phyloP scores from a whole-genome alignment of 768 basidiomycete species.

The Kwoniella botswanensis region DNA sequence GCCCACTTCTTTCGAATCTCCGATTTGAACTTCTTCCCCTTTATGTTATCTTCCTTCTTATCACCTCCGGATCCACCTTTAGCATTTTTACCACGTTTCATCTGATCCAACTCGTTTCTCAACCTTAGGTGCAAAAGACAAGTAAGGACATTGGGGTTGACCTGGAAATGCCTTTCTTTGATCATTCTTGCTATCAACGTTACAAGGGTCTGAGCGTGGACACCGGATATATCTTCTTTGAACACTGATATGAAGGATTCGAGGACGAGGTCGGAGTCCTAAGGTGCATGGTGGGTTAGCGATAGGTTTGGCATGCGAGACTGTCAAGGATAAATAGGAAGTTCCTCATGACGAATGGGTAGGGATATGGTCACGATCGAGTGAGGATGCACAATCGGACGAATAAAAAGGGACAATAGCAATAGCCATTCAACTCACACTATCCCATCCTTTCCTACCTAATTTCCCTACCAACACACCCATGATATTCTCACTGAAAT shows the following conservation, averaged over 20 bases:
- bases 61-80: slow-evolving; percentile 18
- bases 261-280: slow-evolving; percentile 87
- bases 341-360: neutral
- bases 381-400: neutral
- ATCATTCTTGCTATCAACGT: slow-evolving; percentile 93
- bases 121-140: slow-evolving; percentile 84
- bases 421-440: slow-evolving; percentile 63
- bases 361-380: neutral
- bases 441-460: slow-evolving; percentile 86
- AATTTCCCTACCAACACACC: slow-evolving; percentile 79
- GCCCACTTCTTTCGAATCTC: slow-evolving; percentile 68
- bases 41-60: slow-evolving; percentile 61
- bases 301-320: neutral
- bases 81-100: slow-evolving; percentile 65
- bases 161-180: slow-evolving; percentile 86
- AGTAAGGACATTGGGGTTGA: slow-evolving; percentile 85
- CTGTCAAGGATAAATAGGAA: neutral
- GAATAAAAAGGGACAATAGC: neutral
- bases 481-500: slow-evolving; percentile 92
- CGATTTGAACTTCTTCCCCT: slow-evolving; percentile 61
- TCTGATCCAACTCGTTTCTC: slow-evolving; percentile 75
- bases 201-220: slow-evolving; percentile 82
- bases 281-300: slow-evolving; percentile 9
- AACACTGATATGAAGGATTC: slow-evolving; percentile 81
- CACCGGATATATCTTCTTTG: slow-evolving; percentile 77